Base-by-base conservation (phyloP, 768 basidiomycete species). In the Infundibulicybe gibba region DNA sequence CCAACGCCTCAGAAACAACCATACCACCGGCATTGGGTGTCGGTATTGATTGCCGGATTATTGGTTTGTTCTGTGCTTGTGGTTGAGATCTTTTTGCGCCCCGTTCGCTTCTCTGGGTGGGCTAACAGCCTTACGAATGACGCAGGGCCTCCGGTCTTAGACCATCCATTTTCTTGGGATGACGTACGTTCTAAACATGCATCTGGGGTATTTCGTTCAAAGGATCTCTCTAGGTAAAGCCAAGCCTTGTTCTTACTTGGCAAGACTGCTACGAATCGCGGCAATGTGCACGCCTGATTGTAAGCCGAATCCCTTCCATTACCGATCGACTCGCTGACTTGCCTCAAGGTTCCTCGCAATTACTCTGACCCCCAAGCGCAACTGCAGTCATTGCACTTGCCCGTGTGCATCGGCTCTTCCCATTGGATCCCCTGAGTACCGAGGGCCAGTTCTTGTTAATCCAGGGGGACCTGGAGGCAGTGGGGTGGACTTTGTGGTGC, bases 381-480 rank as follows among this genome's bases (percentile, higher is more conserved):
- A 61, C 63, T 43, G 74, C 70, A 1, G 56, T 59, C 17, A 71
- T 77, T 20, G 77, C 75, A 0, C 47, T 77, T 8, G 64, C 68
- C 14, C 66, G 72, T n/a, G 60, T 67, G 30, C 70, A 2, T 65
- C 75, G 9, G 46, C 61, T 2, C 46, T 71, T 1, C 51, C 60
- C 1, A 35, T 43, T 1, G 48, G 39, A 13, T 62, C 64, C 0
- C 48, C 56, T 3, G 51, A 60, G 5, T 76, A 75, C 49, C 67
- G 66, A 19, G 76, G 76, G 0, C 74, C 74, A 1, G 59, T 76
- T 11, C 54, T 76, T 3, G 61, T 73, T 52, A 76, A 76, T 44
- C 75, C 74, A 1, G 72, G 75, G n/a, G 75, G 76, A 1, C 76
- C 75, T 1, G 76, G 75, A 6, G 70, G 67, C 2, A 70, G 71